These are phyloP conservation scores for Lathyrus aphaca DNA, from an alignment of 306 rosid species.

Conservation along the genomic window DNA sequence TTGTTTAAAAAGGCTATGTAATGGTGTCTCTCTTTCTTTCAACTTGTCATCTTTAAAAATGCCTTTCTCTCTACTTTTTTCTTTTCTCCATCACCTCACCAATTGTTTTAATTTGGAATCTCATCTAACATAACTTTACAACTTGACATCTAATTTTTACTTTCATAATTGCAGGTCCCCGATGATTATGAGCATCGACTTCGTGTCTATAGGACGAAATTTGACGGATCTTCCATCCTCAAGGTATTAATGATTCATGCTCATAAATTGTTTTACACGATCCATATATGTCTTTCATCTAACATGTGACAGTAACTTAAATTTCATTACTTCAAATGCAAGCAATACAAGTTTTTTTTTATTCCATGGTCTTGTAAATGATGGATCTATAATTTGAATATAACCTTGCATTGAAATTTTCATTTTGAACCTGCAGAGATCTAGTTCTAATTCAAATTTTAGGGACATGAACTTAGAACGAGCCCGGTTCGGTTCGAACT, in stretches of 20 bases:
- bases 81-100: slow-evolving; percentile 16
- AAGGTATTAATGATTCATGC: slow-evolving; percentile 56
- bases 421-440: slow-evolving; percentile 56
- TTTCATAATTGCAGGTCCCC: slow-evolving; percentile 55
- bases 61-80: background rate
- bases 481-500: slow-evolving; percentile 51
- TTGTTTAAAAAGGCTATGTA: slow-evolving; percentile 8
- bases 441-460: slow-evolving; percentile 74
- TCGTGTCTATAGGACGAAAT: slow-evolving; percentile 54
- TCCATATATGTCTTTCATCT: background rate
- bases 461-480: slow-evolving; percentile 55
- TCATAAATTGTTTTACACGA: background rate
- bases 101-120: slow-evolving; percentile 25
- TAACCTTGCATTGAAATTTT: slow-evolving; percentile 26
- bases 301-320: too few species aligned
- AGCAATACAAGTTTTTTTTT: too few species aligned
- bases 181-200: slow-evolving; percentile 51
- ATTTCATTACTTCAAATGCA: too few species aligned
- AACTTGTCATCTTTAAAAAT: slow-evolving; percentile 17
- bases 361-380: background rate
- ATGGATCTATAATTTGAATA: background rate
- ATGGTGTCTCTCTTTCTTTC: slow-evolving; percentile 25
- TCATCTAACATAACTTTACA: slow-evolving; percentile 23
- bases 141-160: background rate
- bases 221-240: slow-evolving; percentile 68